Evolutionary conservation across 805 yeast species (phyloP), one percentile per base, ranked within the genome.

Genomic region (Danielia reshetovae): DNA sequence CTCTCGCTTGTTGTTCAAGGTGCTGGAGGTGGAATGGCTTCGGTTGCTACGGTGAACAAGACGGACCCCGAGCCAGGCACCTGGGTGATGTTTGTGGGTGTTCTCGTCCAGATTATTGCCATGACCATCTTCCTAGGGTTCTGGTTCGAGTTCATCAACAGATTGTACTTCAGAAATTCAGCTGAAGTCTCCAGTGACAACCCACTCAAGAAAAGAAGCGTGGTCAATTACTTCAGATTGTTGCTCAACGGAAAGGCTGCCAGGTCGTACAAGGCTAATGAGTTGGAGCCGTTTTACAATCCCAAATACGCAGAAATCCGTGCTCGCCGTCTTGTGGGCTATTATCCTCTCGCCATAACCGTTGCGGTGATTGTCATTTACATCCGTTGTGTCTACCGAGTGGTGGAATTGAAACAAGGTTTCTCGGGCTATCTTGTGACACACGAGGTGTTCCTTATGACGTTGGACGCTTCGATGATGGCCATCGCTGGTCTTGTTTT

Each of bases 361-460:
- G 14, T 46, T 4, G 55, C 67, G 0, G 68, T 64, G 3, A 5
- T 57, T 11, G 49, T 48, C 16, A 53, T 65, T 32, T 65, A 62
- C 43, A 59, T 62, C 34, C 49, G 49, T 34, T 60, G 65, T 40
- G 44, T 64, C 16, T 66, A 65, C 43, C 54, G 71, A 48, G 68
- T 65, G 26, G 65, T 63, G 9, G 70, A 66, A 39, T 54, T 66
- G 39, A 50, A 62, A 11, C 54, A 63, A 38, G 70, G 71, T 6
- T 65, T 59, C 46, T 16, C 28, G 3, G 71, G 71, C 4, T 62
- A 57, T 40, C 52, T 65, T 35, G 54, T 62, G 23, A 42, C 48
- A 2, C 64, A 61, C 40, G 72, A 66, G 42, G 60, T 54, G 4
- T 65, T 40, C 43, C 31, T 66, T 23, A 59, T 64, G 65, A 55